These are phyloP conservation scores for Vitis rotundifolia DNA, from an alignment of 164 flowering plant species.

Conservation along the genomic window DNA sequence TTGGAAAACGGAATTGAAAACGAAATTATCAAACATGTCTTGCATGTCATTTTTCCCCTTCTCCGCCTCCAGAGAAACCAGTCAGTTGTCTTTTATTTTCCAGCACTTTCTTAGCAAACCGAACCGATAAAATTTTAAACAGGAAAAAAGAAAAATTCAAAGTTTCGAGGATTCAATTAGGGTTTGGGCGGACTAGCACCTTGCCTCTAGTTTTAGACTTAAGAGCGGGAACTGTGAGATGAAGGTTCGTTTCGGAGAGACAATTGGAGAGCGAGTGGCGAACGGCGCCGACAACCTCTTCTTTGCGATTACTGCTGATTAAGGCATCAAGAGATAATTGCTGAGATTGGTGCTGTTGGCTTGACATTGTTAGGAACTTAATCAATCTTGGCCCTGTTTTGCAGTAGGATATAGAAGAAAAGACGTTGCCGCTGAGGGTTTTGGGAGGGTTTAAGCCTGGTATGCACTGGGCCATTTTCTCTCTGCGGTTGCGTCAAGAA, in stretches of 20 bases:
- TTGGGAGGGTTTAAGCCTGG: conserved; percentile 39
- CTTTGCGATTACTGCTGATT: conserved; percentile 35
- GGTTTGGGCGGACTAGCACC: conserved; percentile 31
- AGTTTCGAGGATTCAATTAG: neutral
- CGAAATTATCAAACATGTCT: too few relatives aligned
- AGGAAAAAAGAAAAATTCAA: neutral
- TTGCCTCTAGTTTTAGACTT: conserved; percentile 85
- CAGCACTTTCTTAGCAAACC: neutral
- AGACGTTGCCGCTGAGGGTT: conserved; percentile 23
- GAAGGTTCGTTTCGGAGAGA: conserved; percentile 83
- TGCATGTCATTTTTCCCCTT: too few relatives aligned
- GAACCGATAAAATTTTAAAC: neutral
- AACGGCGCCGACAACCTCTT: conserved; percentile 40
- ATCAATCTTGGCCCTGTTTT: neutral
- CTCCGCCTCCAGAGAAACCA: too few relatives aligned
- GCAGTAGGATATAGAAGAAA: conserved; percentile 1
- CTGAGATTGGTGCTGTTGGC: conserved; percentile 13
- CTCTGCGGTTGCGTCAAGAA: neutral
- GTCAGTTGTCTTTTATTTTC: too few relatives aligned
- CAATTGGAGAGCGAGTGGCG: conserved; percentile 48
- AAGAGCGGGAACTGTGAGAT: conserved; percentile 65
- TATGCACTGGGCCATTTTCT: conserved; percentile 23
- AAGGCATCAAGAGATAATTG: conserved; percentile 28
- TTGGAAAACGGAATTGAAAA: too few relatives aligned
- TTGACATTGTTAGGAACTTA: conserved; percentile 12